Base-by-base conservation (phyloP, 495 filamentous ascomycete species). In the Physcia stellaris region DNA sequence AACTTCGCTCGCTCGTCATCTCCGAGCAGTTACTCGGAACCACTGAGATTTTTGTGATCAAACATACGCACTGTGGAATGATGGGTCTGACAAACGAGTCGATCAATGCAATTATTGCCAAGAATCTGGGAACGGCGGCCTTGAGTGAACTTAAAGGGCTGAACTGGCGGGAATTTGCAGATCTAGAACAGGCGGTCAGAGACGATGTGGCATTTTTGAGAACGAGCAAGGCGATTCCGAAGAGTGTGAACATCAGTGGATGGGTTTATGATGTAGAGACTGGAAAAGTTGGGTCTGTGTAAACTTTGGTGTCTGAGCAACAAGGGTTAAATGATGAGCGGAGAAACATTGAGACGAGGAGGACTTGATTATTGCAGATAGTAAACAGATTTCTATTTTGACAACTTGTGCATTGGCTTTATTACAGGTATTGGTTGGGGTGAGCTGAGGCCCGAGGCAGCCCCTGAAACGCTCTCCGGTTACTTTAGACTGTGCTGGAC, bases 1-100 rank as follows among this genome's bases (percentile, higher is more conserved):
- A 75, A 1, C 62, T 87, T 1, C 75, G 83, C 37, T 79, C 73
- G 24, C 66, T 92, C 42, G 61, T 86, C 26, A 86, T 92, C 47
- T 83, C 78, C 4, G 64, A 92, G 63, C 83, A 92, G 54, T 63
- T 87, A 4, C 70, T 92, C 6, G 80, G 77, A n/a, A 94, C 84
- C 0, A 65, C 62, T 0, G 83, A 86, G 50, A 74, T 92, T 23
- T 47, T 88, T 19, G 46, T 92, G 16, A 61, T 92, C 41, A 87
- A 93, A 58, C 82, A 92, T 51, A 67, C 60, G 20, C 79, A 76
- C 4, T 92, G 84, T 48, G 83, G 84, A 20, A 90, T 90, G 85
- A 49, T 86, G 28, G 83, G 74, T 0, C 90, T 88, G 48, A 66
- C 63, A 4, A 83, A 87, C 41, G 67, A 69, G 40, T 73, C 71